A percentile compares a stretch with the other conserved stretches of the same genome.
Evolutionary conservation across 208 protist genomes (phyloP).

Genomic region (Naegleria lovaniensis): DNA sequence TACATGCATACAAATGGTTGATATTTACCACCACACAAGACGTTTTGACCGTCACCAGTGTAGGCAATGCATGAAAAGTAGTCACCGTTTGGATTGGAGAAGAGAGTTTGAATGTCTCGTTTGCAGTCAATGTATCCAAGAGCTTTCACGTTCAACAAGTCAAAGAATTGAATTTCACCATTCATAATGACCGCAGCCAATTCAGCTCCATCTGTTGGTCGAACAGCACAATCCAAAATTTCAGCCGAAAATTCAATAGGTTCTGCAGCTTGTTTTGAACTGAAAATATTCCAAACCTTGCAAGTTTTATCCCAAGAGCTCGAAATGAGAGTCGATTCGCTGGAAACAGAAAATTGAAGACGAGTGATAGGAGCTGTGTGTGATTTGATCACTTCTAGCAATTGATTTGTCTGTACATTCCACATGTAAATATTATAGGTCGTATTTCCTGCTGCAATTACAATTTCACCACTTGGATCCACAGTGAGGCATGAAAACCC

Average conservation of each 20-base stretch:
- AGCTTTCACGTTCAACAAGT: background rate
- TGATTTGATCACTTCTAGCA: slow-evolving; percentile 32
- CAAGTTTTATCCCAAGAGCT: slow-evolving; percentile 34
- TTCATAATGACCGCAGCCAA: background rate
- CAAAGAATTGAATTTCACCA: slow-evolving; percentile 22
- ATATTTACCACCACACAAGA: slow-evolving; percentile 1
- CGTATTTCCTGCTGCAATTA: background rate
- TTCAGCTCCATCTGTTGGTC: slow-evolving; percentile 24
- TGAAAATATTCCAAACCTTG: slow-evolving; percentile 32
- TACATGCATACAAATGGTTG: slow-evolving; percentile 34
- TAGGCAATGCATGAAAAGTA: background rate
- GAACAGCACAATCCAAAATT: background rate
- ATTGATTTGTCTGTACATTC: slow-evolving; percentile 34
- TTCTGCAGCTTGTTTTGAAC: background rate
- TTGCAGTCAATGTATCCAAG: slow-evolving; percentile 12
- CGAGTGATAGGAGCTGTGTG: slow-evolving; percentile 25
- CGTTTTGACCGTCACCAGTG: background rate
- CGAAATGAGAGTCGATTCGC: background rate
- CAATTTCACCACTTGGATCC: slow-evolving; percentile 23
- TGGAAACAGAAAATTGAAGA: background rate
- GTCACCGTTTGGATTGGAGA: background rate
- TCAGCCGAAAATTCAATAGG: slow-evolving; percentile 12
- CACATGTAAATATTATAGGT: slow-evolving; percentile 30
- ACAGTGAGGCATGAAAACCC: background rate
- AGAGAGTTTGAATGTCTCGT: background rate